Conservation (phyloP, 2,329 filamentous ascomycete genomes). For the Xylaria sp. region DNA sequence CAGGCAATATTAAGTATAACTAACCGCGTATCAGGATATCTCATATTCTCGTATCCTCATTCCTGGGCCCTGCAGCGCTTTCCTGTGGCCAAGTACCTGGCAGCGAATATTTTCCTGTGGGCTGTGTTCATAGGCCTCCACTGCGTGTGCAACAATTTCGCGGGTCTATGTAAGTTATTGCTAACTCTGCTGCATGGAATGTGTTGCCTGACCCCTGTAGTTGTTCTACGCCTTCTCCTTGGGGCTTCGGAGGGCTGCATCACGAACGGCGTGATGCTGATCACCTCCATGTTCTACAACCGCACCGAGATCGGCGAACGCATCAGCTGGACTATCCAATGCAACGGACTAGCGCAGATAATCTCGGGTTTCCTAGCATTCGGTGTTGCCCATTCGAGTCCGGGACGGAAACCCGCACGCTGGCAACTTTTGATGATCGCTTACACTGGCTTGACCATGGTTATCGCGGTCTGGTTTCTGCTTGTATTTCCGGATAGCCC, state of each 20-base stretch:
- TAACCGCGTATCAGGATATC: neutral
- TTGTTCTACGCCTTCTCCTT: conserved; percentile 5
- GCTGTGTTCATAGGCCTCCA: conserved; percentile 7
- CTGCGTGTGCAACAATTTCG: conserved; percentile 6
- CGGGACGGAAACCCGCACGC: neutral
- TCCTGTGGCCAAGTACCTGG: conserved; percentile 10
- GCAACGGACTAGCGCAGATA: conserved; percentile 2
- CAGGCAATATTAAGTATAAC: neutral
- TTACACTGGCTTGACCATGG: conserved; percentile 1
- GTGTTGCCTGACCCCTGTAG: neutral
- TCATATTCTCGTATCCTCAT: conserved; percentile 9
- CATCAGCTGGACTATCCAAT: conserved; percentile 8
- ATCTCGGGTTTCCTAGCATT: conserved; percentile 4
- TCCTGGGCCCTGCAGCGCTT: conserved; percentile 5
- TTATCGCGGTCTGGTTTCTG: neutral
- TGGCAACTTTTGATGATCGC: conserved; percentile 9
- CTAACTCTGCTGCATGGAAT: too few species aligned
- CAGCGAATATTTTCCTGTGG: conserved; percentile 6
- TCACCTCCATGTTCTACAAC: conserved; percentile 12
- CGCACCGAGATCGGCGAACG: conserved; percentile 9
- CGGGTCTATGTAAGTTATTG: conserved; percentile 4
- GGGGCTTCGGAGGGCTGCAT: conserved; percentile 6
- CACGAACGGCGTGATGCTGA: conserved; percentile 5
- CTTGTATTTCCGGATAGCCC: conserved; percentile 8
- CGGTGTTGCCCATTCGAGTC: conserved; percentile 4